Conservation (phyloP, 805 yeast species). For the Saturnispora saitoi region DNA sequence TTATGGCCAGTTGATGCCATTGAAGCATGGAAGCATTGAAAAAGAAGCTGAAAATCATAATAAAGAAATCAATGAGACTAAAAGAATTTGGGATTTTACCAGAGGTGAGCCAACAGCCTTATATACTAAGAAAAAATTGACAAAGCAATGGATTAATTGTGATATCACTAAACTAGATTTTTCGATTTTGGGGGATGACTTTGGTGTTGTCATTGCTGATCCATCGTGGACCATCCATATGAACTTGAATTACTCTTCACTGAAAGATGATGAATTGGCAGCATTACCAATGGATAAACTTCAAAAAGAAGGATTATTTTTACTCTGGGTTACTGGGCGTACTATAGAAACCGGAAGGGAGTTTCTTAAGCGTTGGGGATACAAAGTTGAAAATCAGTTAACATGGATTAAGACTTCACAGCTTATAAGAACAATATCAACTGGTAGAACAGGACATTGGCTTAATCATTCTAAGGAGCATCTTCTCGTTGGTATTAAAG, state of each 20-base stretch:
- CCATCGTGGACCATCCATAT: slow-evolving; percentile 97
- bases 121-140: slow-evolving; percentile 17
- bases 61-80: slow-evolving; percentile 13
- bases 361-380: slow-evolving; percentile 77
- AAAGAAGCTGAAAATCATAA: slow-evolving; percentile 4
- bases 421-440: slow-evolving; percentile 77
- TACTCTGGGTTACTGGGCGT: slow-evolving; percentile 93
- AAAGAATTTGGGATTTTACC: slow-evolving; percentile 33
- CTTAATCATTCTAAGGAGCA: slow-evolving; percentile 92
- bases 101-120: slow-evolving; percentile 37
- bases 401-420: slow-evolving; percentile 92
- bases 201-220: slow-evolving; percentile 80
- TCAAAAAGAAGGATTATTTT: slow-evolving; percentile 76
- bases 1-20: slow-evolving; percentile 48
- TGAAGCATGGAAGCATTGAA: slow-evolving; percentile 5
- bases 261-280: slow-evolving; percentile 67
- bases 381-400: slow-evolving; percentile 64
- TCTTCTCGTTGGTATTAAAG: slow-evolving; percentile 76
- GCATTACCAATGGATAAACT: slow-evolving; percentile 56
- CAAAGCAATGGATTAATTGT: slow-evolving; percentile 83
- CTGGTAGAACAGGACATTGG: slow-evolving; percentile 98
- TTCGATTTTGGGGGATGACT: slow-evolving; percentile 56
- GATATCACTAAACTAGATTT: slow-evolving; percentile 74
- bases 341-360: slow-evolving; percentile 82
- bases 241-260: slow-evolving; percentile 68